A percentile compares a stretch with the other conserved stretches of the same genome.
phyloP scores from a whole-genome alignment of 1,139 yeast species.

The Suhomyces taliae region DNA sequence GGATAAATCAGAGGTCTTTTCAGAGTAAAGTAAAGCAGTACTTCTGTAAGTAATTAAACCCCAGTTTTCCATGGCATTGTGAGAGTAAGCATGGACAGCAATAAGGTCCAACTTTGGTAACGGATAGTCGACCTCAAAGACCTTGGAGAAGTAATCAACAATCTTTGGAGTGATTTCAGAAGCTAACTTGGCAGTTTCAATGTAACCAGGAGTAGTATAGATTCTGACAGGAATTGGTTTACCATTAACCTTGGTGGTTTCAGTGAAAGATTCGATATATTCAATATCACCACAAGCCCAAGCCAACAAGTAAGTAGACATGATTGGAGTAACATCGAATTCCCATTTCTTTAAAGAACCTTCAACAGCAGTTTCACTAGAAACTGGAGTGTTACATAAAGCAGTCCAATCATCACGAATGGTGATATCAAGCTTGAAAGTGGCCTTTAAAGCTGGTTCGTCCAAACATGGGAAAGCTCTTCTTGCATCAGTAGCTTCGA shows the following conservation, averaged over 20 bases:
- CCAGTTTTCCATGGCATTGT: constrained; percentile 92
- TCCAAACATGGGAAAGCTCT: constrained; percentile 90
- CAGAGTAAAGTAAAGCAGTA: constrained; percentile 70
- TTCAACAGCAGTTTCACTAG: constrained; percentile 1
- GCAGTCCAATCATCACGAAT: constrained; percentile 17
- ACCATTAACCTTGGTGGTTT: constrained; percentile 33
- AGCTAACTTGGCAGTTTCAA: constrained; percentile 63
- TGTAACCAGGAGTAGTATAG: constrained; percentile 70
- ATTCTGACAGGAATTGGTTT: constrained; percentile 68
- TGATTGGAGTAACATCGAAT: constrained; percentile 62
- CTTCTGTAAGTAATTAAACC: constrained; percentile 82
- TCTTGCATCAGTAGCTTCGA: constrained; percentile 89
- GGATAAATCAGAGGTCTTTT: constrained; percentile 61
- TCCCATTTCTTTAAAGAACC: constrained; percentile 24
- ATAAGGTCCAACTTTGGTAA: constrained; percentile 75
- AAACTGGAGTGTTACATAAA: constrained; percentile 19
- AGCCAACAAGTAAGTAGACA: constrained; percentile 76
- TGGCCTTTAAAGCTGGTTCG: constrained; percentile 83
- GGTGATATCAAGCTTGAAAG: constrained; percentile 38
- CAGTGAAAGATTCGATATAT: constrained; percentile 55
- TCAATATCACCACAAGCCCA: constrained; percentile 79
- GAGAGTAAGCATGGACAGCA: constrained; percentile 74
- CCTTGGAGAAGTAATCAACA: constrained; percentile 61
- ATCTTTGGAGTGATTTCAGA: constrained; percentile 66
- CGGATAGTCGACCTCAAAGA: constrained; percentile 67